Evolutionary conservation across 2,329 filamentous ascomycete genomes (phyloP), one percentile per base, ranked within the genome.

Genomic region (Aspergillus sp.): DNA sequence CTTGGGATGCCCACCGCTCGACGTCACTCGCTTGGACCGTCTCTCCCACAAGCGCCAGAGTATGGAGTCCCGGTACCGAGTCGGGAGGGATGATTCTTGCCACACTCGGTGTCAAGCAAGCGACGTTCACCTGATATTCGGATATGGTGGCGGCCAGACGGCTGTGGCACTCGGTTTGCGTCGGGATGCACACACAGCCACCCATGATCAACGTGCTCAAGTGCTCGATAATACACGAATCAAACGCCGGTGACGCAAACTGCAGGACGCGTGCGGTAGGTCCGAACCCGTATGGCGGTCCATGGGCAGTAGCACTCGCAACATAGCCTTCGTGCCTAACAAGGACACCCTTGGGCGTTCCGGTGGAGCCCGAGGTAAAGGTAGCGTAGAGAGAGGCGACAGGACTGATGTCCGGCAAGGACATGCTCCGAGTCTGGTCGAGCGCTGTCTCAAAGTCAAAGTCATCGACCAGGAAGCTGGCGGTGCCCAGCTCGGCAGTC

Each of bases 101-200:
- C 6, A 52, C 31, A 7, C 15, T 19, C 2, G 50, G 50, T 13
- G 50, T 52, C 7, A 38, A 4, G 30, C 15, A n/a, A 13, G 50
- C 31, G 2, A 19, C 6, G 4, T 17, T 22, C 1, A 31, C n/a
- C n/a, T 38, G 28, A 11, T n/a, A 8, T 7, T 25, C 3, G 13
- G 7, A 11, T 19, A 52, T 52, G 7, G 31, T 9, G 13, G 15
- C 19, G 4, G 15, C 28, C 4, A 86, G 76, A 49, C 83, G 76
- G 52, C 78, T 64, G 4, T 60, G 60, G 41, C 63, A 63, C n/a
- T 67, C 58, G 4, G 17, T 30, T 3, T 52, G 17, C 1, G 63
- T 54, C 0, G 65, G 66, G 7, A 68, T 57, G 22, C 66, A 68
- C 1, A 68, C 53, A 17, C 66, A 68, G 2, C 65, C 63, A 13